These are phyloP conservation scores for Clavispora vitiphila DNA, from an alignment of 805 yeast genomes.

Conservation along the genomic window DNA sequence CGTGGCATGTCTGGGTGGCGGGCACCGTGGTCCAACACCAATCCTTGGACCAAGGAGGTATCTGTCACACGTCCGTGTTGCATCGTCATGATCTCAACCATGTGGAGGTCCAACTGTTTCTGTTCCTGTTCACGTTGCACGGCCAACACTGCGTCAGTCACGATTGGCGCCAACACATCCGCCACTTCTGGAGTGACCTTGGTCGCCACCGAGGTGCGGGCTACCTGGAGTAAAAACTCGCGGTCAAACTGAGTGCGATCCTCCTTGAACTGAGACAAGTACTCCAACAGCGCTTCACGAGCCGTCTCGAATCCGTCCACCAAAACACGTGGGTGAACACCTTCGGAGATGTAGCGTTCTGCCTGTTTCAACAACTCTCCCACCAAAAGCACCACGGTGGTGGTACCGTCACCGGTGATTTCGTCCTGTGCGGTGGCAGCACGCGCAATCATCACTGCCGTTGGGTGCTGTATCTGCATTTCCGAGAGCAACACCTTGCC, in stretches of 20 bases:
- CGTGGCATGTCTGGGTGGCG: constrained; percentile 99
- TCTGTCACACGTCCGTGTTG: constrained; percentile 85
- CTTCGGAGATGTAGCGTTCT: constrained; percentile 84
- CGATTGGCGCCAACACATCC: constrained; percentile 84
- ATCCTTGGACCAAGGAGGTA: constrained; percentile 77
- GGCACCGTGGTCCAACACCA: constrained; percentile 96
- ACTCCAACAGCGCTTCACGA: constrained; percentile 66
- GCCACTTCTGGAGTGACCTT: constrained; percentile 76
- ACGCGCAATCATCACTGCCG: constrained; percentile 62
- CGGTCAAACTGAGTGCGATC: constrained; percentile 59
- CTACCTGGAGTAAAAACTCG: constrained; percentile 86
- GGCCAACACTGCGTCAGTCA: constrained; percentile 89
- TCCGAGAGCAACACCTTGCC: constrained; percentile 91
- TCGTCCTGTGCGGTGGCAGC: constrained; percentile 99
- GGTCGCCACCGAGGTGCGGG: constrained; percentile 82
- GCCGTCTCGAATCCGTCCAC: constrained; percentile 95
- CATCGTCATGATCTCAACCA: constrained; percentile 98
- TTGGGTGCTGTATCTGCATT: constrained; percentile 79
- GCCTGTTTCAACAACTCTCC: constrained; percentile 95
- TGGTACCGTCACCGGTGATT: constrained; percentile 98
- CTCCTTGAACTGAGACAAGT: constrained; percentile 61
- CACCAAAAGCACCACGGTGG: constrained; percentile 88
- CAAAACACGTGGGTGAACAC: constrained; percentile 90
- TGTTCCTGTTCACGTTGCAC: constrained; percentile 49
- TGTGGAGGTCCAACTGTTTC: constrained; percentile 73